phyloP scores from a whole-genome alignment of 208 protist species.

The Acanthamoeba healyi region DNA sequence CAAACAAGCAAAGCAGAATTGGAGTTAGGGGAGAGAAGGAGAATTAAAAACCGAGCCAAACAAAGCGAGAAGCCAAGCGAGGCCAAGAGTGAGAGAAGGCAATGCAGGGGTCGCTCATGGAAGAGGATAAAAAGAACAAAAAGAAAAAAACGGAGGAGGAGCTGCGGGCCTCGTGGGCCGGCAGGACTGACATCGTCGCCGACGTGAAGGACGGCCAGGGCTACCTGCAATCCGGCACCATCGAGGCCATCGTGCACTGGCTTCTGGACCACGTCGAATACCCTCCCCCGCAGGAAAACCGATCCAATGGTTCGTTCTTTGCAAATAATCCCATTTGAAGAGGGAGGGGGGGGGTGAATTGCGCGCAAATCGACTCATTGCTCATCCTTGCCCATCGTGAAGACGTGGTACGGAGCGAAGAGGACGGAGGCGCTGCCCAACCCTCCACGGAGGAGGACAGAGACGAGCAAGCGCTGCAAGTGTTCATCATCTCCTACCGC shows the following conservation, averaged over 20 bases:
- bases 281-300: neutral
- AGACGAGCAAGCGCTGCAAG: slow-evolving; percentile 70
- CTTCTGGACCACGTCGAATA: slow-evolving; percentile 52
- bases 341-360: too few species aligned
- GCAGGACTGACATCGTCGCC: slow-evolving; percentile 3
- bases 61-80: neutral
- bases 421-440: neutral
- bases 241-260: slow-evolving; percentile 49
- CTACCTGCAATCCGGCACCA: slow-evolving; percentile 40
- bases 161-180: slow-evolving; percentile 8
- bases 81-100: neutral
- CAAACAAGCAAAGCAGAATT: neutral
- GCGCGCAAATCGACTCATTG: neutral
- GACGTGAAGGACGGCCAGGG: slow-evolving; percentile 17
- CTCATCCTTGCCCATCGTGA: neutral
- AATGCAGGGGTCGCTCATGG: neutral
- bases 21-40: neutral
- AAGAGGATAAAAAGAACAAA: slow-evolving; percentile 47
- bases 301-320: slow-evolving; percentile 35
- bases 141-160: slow-evolving; percentile 63
- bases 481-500: slow-evolving; percentile 71
- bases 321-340: neutral
- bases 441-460: neutral
- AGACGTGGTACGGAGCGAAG: neutral
- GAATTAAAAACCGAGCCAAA: neutral